phyloP scores from a whole-genome alignment of 1,139 yeast genomes.

The Spencermartinsiella ligniputridi region DNA sequence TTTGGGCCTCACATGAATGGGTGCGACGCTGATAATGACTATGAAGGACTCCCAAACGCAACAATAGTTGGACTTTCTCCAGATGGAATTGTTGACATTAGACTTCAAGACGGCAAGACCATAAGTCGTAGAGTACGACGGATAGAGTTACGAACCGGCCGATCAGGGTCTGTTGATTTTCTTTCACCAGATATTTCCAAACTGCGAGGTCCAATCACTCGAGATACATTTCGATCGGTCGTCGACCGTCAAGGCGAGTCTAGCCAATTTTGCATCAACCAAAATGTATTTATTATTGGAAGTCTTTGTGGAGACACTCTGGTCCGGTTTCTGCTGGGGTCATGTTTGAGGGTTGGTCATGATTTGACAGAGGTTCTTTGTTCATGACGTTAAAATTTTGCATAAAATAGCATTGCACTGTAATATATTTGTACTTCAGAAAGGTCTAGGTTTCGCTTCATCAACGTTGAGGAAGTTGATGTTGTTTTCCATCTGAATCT shows the following conservation, averaged over 20 bases:
- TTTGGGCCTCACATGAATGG: not conserved
- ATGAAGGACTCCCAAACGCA: conserved; percentile 32
- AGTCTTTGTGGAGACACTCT: conserved; percentile 33
- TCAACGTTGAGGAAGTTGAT: no score
- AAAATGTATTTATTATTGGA: conserved; percentile 28
- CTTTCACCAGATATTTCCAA: conserved; percentile 7
- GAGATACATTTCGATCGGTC: conserved; percentile 1
- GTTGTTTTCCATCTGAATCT: no score
- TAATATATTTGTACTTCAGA: no score
- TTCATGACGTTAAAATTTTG: no score
- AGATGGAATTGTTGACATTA: conserved; percentile 21
- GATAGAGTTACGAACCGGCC: conserved; percentile 27
- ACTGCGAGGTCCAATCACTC: not conserved
- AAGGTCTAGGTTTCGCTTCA: no score
- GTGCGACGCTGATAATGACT: conserved; percentile 9
- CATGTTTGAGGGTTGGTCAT: conserved; percentile 18
- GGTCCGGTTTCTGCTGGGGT: conserved; percentile 31
- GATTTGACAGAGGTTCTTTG: not conserved
- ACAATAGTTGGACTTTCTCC: conserved; percentile 19
- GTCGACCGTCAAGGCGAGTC: conserved; percentile 2
- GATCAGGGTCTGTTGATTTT: conserved; percentile 28
- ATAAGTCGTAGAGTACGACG: conserved; percentile 15
- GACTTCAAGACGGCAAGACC: conserved; percentile 16
- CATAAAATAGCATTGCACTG: no score
- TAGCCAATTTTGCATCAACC: conserved; percentile 3